phyloP scores from a whole-genome alignment of 108 stramenopile genomes.

The Licmophora abbreviata region DNA sequence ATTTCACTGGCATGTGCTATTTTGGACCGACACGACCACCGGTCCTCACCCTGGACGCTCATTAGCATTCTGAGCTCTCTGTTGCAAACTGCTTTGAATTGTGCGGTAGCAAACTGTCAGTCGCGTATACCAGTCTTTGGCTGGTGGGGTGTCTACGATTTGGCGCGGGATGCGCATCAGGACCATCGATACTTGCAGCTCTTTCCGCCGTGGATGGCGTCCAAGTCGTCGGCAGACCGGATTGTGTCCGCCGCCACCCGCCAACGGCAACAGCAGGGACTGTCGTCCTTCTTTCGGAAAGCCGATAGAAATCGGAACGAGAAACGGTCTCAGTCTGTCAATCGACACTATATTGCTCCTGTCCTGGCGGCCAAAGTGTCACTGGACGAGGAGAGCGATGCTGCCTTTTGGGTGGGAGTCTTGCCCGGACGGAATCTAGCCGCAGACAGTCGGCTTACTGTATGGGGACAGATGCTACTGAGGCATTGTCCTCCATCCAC shows the following conservation, averaged over 20 bases:
- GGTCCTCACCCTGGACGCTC: conserved; percentile 15
- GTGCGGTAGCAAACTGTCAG: conserved; percentile 47
- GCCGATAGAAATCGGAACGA: no score
- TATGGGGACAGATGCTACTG: conserved; percentile 28
- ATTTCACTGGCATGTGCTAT: conserved; percentile 11
- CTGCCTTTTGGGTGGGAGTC: no score
- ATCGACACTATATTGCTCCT: no score
- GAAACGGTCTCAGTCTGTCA: no score
- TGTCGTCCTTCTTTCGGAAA: no score
- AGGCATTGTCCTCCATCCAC: conserved; percentile 20
- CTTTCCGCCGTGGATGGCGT: conserved; percentile 1
- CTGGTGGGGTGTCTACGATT: conserved; percentile 54
- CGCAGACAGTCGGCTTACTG: no score
- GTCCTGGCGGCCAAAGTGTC: no score
- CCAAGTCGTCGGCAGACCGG: no score
- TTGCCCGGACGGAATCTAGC: no score
- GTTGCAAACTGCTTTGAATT: conserved; percentile 69
- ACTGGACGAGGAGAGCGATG: no score
- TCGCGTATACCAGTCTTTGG: conserved; percentile 75
- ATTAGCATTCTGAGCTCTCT: conserved; percentile 17
- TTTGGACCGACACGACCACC: conserved; percentile 34
- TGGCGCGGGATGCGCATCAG: background rate
- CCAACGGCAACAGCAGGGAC: no score
- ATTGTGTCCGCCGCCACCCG: no score
- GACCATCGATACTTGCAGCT: background rate